Evolutionary conservation across 2,329 filamentous ascomycete genomes (phyloP).

Genomic region (Raffaelea ambrosiae): DNA sequence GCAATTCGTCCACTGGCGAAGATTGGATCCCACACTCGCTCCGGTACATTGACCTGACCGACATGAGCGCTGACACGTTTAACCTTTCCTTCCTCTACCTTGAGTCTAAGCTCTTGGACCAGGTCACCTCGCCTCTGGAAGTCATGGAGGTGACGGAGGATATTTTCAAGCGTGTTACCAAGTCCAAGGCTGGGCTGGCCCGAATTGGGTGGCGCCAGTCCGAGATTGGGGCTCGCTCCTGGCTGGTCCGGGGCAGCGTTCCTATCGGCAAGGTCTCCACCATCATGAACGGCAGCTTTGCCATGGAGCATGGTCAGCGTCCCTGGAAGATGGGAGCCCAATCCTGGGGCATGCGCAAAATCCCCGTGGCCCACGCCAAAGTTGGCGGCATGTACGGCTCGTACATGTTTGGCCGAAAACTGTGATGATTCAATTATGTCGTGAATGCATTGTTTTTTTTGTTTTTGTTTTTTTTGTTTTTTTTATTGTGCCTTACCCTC

Average conservation of each 20-base stretch:
- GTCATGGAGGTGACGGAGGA: constrained; percentile 69
- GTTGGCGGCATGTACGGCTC: constrained; percentile 89
- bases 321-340: constrained; percentile 79
- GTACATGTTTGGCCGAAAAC: constrained; percentile 54
- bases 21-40: constrained; percentile 50
- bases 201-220: constrained; percentile 61
- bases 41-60: constrained; percentile 69
- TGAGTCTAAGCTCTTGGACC: constrained; percentile 46
- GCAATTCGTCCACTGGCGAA: constrained; percentile 16
- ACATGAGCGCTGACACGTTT: constrained; percentile 56
- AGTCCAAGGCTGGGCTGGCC: constrained; percentile 51
- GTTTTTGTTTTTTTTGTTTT: constrained; percentile 3
- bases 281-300: constrained; percentile 5
- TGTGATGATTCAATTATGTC: constrained; percentile 26
- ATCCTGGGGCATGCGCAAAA: constrained; percentile 81
- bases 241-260: constrained; percentile 54
- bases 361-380: constrained; percentile 85
- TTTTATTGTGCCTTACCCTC: constrained; percentile 1
- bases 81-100: constrained; percentile 43
- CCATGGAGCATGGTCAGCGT: constrained; percentile 37
- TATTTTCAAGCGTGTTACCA: constrained; percentile 55
- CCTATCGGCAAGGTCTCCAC: constrained; percentile 29
- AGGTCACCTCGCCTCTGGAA: constrained; percentile 57
- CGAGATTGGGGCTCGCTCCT: constrained; percentile 56
- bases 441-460: constrained; percentile 8